Evolutionary conservation across 345 rosid species (phyloP), one percentile per base, ranked within the genome.

Genomic region (Streptanthus diversifolius): DNA sequence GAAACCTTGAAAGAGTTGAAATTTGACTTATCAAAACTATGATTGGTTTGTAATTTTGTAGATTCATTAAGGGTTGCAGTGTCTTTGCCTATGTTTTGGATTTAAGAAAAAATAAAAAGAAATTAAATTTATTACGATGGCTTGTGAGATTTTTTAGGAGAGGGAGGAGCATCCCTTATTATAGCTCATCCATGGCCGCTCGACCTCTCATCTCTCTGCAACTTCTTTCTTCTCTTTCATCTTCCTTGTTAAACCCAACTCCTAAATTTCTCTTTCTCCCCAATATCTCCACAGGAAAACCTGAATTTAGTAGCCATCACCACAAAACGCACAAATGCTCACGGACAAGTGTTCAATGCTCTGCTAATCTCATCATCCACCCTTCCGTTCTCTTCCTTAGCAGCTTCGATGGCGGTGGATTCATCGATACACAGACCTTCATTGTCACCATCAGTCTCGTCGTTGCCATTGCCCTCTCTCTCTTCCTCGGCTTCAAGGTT

Each of bases 401-500:
- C 52, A 82, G 84, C 43, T 77, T 86, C 39, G 89, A 90, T 44
- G 79, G 83, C 15, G 82, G 87, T 15, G 74, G 64, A 43, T 68
- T 75, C 64, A 55, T 86, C 49, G 93, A 93, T 72, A 89, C 98
- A 35, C 98, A 90, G 63, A 85, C 93, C 1, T 81, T 86, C 13
- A 84, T 93, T 52, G 82, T 82, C 62, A 84, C 93, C 10, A 69
- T 84, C 74, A 93, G 98, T 67, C 90, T 93, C 40, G 77, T 90
- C 15, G 90, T 82, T 5, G 97, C 97, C 81, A 90, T 93, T 82
- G 85, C 82, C 0, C 86, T 89, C 7, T 93, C 98, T 39, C 88
- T 93, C 62, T 80, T 86, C 68, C 87, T 90, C 19, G 97, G 98
- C 63, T 82, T 93, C 77, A 93, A 90, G 91, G 97, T 36, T 19